Percentiles rank a stretch among this genome's conserved stretches.
phyloP scores from a whole-genome alignment of 768 basidiomycete genomes.

The Mycena indigotica region DNA sequence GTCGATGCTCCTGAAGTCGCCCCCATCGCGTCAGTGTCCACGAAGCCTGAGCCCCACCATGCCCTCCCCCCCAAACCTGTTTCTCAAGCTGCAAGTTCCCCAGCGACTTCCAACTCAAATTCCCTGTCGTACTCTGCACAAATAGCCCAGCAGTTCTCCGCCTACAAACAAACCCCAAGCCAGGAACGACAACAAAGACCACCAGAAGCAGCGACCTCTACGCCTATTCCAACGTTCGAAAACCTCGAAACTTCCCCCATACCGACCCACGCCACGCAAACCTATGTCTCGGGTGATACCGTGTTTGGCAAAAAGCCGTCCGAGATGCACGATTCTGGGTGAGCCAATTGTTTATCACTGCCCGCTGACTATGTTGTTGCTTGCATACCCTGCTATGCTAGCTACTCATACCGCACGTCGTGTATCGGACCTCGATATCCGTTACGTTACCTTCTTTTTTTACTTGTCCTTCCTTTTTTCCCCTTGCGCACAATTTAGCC shows the following conservation, averaged over 20 bases:
- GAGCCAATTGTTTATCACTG: slow-evolving; percentile 41
- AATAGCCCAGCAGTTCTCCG: slow-evolving; percentile 63
- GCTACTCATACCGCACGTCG: slow-evolving; percentile 39
- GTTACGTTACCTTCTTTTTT: slow-evolving; percentile 37
- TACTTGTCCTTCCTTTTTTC: slow-evolving; percentile 19
- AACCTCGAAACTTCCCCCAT: slow-evolving; percentile 26
- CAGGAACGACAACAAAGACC: slow-evolving; percentile 59
- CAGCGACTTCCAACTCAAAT: slow-evolving; percentile 24
- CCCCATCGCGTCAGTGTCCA: slow-evolving; percentile 1
- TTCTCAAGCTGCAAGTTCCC: slow-evolving; percentile 16
- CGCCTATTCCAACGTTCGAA: not conserved
- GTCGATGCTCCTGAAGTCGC: slow-evolving; percentile 20
- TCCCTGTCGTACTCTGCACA: slow-evolving; percentile 63
- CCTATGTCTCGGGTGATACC: slow-evolving; percentile 32
- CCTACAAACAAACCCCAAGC: slow-evolving; percentile 65
- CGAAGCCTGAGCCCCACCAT: slow-evolving; percentile 7
- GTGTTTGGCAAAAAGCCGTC: slow-evolving; percentile 63
- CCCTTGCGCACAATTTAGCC: slow-evolving; percentile 22
- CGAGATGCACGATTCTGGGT: slow-evolving; percentile 85
- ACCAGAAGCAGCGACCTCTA: slow-evolving; percentile 23
- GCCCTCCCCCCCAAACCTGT: slow-evolving; percentile 19
- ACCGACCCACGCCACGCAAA: slow-evolving; percentile 32
- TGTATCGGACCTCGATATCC: slow-evolving; percentile 26
- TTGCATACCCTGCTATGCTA: slow-evolving; percentile 26
- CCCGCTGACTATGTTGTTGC: slow-evolving; percentile 15